Base-by-base conservation (phyloP, 192 early-diverging fungal species). In the Podila clonocystis region DNA sequence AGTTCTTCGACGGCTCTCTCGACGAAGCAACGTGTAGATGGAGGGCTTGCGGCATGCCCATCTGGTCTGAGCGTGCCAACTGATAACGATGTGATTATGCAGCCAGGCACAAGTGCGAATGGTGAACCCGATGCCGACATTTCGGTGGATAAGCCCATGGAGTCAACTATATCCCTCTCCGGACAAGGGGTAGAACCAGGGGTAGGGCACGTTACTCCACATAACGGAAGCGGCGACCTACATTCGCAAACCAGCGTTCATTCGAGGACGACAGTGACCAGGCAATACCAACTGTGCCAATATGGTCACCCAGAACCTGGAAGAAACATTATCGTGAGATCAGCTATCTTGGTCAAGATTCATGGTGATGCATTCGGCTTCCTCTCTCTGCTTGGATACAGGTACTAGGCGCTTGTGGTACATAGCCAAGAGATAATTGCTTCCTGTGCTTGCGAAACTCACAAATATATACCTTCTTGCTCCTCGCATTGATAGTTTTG, bases 261-360 rank as follows among this genome's bases (percentile, higher is more conserved):
- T 30, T 50, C 66, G 58, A 36, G 15, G 15, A 58, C 29, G 60
- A 60, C 67, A 19, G 41, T 80, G 38, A 69, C 57, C 13, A 45
- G 70, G n/a, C 77, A 80, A 38, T 65, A 73, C 28, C 77, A 73
- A 26, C 48, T 80, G 26, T 80, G 77, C 68, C 77, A 80, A 45
- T 80, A 69, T 52, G 77, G 77, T 2, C 77, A 80, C 22, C 77
- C 70, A 34, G 77, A 80, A 48, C 77, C 77, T 5, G 77, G 77
- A 28, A 68, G 71, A 33, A 80, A 63, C 26, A 58, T 80, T 48
- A 57, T 80, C 31, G 77, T 80, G 4, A 65, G 77, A 30, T 80
- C 77, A 0, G 77, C 71, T 13, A 80, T 80, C 62, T 13, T 80
- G 65, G 70, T 79, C 65, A 79, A 79, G 30, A 79, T 79, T 34